Evolutionary conservation across 2,329 filamentous ascomycete genomes (phyloP).

Genomic region (Periconia digitata): DNA sequence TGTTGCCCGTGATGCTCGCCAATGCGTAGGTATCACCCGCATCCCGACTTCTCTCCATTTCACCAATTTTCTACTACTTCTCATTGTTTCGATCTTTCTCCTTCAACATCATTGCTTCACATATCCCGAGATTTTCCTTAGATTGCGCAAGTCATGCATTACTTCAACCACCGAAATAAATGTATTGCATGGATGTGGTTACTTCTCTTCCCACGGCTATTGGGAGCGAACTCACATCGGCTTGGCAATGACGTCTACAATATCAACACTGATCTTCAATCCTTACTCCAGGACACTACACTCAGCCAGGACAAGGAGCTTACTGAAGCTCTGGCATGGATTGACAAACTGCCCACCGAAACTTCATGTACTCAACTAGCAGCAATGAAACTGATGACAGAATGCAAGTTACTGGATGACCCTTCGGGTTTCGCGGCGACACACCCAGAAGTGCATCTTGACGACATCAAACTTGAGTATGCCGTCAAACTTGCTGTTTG

Average conservation of each 20-base stretch:
- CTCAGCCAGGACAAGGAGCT: constrained; percentile 6
- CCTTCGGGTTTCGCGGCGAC: constrained; percentile 27
- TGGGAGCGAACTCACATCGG: background rate
- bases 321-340: constrained; percentile 3
- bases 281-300: constrained; percentile 5
- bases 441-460: constrained; percentile 33
- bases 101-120: background rate
- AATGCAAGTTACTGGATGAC: constrained; percentile 54
- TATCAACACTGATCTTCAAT: constrained; percentile 3
- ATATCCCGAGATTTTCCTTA: background rate
- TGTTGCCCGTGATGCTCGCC: background rate
- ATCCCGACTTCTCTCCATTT: background rate
- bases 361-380: constrained; percentile 56
- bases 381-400: constrained; percentile 53
- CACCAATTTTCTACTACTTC: background rate
- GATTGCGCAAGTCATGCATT: background rate
- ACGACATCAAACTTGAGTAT: constrained; percentile 56
- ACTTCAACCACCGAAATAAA: background rate
- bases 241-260: background rate
- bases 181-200: background rate
- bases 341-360: constrained; percentile 15
- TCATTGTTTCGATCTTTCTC: background rate
- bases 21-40: background rate
- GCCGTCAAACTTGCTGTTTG: constrained; percentile 65
- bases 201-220: background rate